A percentile compares a stretch with the other conserved stretches of the same genome.
phyloP scores from a whole-genome alignment of 441 rosid genomes.

The Lepidium campestre region DNA sequence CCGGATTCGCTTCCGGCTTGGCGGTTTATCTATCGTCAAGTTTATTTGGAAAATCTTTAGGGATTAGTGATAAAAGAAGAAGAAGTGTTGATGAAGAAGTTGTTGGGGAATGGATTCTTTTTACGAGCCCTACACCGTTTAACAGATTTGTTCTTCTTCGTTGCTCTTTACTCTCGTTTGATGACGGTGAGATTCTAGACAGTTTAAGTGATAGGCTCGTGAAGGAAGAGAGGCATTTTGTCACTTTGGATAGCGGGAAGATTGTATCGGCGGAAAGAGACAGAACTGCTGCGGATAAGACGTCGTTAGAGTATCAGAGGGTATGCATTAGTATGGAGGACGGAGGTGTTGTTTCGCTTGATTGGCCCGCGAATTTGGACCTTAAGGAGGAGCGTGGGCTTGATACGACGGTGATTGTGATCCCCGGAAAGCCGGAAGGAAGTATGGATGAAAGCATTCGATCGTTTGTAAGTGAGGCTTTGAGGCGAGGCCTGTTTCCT shows the following conservation, averaged over 20 bases:
- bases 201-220: conserved; percentile 64
- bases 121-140: conserved; percentile 84
- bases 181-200: conserved; percentile 37
- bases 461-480: conserved; percentile 58
- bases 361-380: conserved; percentile 86
- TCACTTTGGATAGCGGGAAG: conserved; percentile 56
- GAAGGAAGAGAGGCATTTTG: conserved; percentile 74
- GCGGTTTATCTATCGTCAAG: conserved; percentile 38
- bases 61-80: background rate
- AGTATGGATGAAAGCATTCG: conserved; percentile 55
- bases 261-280: conserved; percentile 30
- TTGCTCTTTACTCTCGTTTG: conserved; percentile 69
- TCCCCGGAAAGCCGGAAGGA: conserved; percentile 82
- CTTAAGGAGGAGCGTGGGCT: conserved; percentile 74
- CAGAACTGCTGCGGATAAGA: conserved; percentile 18
- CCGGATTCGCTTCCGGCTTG: conserved; percentile 62
- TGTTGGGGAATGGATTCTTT: conserved; percentile 77
- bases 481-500: conserved; percentile 71
- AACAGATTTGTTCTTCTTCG: conserved; percentile 83
- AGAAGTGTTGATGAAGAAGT: conserved; percentile 8
- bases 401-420: conserved; percentile 74
- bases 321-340: conserved; percentile 60
- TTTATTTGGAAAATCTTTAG: background rate
- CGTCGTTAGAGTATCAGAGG: conserved; percentile 63
- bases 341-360: conserved; percentile 83